Percentiles rank a stretch among this genome's conserved stretches.
These are phyloP conservation scores for Lentinula detonsa DNA, from an alignment of 768 basidiomycete genomes.

Conservation along the genomic window DNA sequence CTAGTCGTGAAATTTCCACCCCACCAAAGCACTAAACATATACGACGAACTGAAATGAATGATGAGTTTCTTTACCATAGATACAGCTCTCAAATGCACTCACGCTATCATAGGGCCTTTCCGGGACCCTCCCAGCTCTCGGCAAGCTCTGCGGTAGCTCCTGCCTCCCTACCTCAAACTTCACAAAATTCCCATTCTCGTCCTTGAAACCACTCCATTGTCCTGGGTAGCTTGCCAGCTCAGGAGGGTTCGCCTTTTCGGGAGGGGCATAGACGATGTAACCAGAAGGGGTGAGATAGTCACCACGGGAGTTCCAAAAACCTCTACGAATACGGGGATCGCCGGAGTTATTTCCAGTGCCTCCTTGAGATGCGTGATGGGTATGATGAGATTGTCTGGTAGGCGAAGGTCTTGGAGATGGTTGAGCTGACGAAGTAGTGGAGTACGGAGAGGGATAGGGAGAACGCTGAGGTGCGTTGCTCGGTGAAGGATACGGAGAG, in stretches of 20 bases:
- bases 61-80: background rate
- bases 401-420: conserved; percentile 12
- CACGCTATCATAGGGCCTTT: conserved; percentile 51
- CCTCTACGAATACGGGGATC: conserved; percentile 40
- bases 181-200: conserved; percentile 36
- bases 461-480: background rate
- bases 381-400: conserved; percentile 7
- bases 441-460: background rate
- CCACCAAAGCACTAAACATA: conserved; percentile 17
- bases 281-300: conserved; percentile 51
- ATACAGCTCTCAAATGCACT: conserved; percentile 15
- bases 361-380: conserved; percentile 3
- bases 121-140: conserved; percentile 45
- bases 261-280: conserved; percentile 65
- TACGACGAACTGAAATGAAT: conserved; percentile 28
- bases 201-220: conserved; percentile 52
- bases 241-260: conserved; percentile 48
- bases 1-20: background rate
- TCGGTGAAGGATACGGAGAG: conserved; percentile 4
- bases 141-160: conserved; percentile 63
- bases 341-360: background rate
- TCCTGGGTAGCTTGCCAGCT: conserved; percentile 54
- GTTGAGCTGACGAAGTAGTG: conserved; percentile 11
- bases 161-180: conserved; percentile 37
- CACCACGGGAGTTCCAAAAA: conserved; percentile 73